Conservation (phyloP, 768 basidiomycete genomes). For the Amanita thiersii region DNA sequence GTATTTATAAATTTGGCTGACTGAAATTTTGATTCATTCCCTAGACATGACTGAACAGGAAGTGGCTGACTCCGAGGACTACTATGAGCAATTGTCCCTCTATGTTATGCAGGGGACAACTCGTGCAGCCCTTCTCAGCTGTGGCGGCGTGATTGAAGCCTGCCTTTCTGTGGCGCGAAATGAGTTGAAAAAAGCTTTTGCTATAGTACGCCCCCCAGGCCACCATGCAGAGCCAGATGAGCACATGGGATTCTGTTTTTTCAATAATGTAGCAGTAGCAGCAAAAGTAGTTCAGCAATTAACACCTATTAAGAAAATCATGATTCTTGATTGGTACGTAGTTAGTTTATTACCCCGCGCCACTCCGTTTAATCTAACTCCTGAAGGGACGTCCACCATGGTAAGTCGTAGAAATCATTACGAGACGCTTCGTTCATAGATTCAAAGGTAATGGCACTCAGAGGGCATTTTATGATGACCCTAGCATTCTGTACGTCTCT, state of each 20-base stretch:
- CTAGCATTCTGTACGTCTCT: conserved; percentile 87
- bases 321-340: conserved; percentile 92
- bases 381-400: conserved; percentile 91
- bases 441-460: conserved; percentile 90
- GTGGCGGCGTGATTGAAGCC: conserved; percentile 92
- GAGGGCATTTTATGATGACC: conserved; percentile 90
- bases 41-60: conserved; percentile 71
- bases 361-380: background rate
- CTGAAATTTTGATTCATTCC: conserved; percentile 6
- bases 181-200: conserved; percentile 79
- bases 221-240: conserved; percentile 98
- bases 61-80: conserved; percentile 65
- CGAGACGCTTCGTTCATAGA: no score
- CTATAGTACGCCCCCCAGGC: conserved; percentile 94
- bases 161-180: conserved; percentile 76
- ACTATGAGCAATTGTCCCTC: conserved; percentile 87
- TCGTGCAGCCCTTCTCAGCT: conserved; percentile 77
- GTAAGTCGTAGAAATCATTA: no score
- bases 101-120: conserved; percentile 88
- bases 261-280: conserved; percentile 96
- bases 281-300: conserved; percentile 69
- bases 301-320: conserved; percentile 65
- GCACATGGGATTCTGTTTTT: conserved; percentile 99
- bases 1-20: background rate
- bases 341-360: conserved; percentile 2